These are phyloP conservation scores for Cladophialophora carrionii DNA, from an alignment of 2,329 filamentous ascomycete species.

Conservation along the genomic window DNA sequence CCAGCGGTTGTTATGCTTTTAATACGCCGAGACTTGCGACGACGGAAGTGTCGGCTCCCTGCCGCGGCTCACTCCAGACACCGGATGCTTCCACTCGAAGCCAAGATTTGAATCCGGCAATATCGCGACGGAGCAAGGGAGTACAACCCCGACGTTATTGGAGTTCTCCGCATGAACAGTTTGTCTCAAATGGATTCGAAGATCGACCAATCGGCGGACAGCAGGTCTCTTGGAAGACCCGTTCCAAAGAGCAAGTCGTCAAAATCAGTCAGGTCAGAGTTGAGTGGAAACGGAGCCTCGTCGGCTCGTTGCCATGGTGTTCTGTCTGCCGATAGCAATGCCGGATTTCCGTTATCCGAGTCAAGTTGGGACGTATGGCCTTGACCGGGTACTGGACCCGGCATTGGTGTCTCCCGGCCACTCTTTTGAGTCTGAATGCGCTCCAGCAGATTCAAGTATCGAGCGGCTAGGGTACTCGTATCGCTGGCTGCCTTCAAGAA, in stretches of 20 bases:
- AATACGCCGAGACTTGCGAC: neutral
- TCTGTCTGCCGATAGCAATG: neutral
- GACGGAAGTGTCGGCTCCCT: neutral
- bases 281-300: neutral
- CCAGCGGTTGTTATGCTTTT: neutral
- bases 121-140: too few species aligned
- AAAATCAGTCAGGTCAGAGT: conserved; percentile 7
- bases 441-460: conserved; percentile 17
- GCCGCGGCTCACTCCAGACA: neutral
- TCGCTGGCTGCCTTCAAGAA: neutral
- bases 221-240: conserved; percentile 12
- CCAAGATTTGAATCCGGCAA: neutral
- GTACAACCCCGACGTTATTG: conserved; percentile 13
- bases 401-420: conserved; percentile 12
- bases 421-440: conserved; percentile 13
- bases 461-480: conserved; percentile 3
- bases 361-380: neutral
- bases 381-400: neutral
- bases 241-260: conserved; percentile 17
- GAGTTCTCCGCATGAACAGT: conserved; percentile 10
- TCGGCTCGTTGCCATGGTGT: neutral
- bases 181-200: conserved; percentile 8
- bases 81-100: neutral
- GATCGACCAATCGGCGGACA: conserved; percentile 11
- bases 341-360: neutral